Base-by-base conservation (phyloP, 2,329 filamentous ascomycete species). In the Phyllosticta citribraziliensis region DNA sequence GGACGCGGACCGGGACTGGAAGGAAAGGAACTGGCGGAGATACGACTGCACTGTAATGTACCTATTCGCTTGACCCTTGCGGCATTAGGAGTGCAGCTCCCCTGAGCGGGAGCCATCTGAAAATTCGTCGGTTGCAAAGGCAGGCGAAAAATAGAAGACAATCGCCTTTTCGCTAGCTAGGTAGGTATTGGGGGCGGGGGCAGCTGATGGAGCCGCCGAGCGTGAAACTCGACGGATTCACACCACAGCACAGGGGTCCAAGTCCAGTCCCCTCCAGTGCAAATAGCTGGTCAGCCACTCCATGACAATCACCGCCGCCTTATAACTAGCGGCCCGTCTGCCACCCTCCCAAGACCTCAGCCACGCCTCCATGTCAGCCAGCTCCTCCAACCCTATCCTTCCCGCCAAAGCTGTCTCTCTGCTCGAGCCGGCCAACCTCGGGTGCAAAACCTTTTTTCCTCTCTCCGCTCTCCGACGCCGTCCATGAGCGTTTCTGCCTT, bases 221-320 rank as follows among this genome's bases (percentile, higher is more conserved):
- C 40, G 40, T 47, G 40, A 47, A 47, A 47, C 40, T 47, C 40
- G 40, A 47, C 40, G 40, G 40, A 47, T 47, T 47, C 40, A 47
- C 40, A n/a, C 40, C 40, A 47, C 14, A n/a, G 40, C 27, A 30
- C 27, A 30, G 40, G 40, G 40, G 40, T 47, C 40, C 40, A 47
- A 47, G 22, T 22, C 22, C 22, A 22, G 22, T 22, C n/a, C n/a
- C n/a, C n/a, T n/a, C 17, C 17, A n/a, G 40, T 30, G 6, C 27
- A 30, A 30, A 30, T 30, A 30, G 27, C 27, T 30, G 27, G 27
- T 56, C 59, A 61, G 59, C 59, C 59, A 61, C 59, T 61, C 59
- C 47, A 61, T 60, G 52, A 8, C 11, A 17, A n/a, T 47, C 40
- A 47, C 40, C 40, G 40, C 40, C 40, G 40, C 52, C 52, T 61